phyloP scores from a whole-genome alignment of 805 yeast genomes.

The Torulaspora franciscae region DNA sequence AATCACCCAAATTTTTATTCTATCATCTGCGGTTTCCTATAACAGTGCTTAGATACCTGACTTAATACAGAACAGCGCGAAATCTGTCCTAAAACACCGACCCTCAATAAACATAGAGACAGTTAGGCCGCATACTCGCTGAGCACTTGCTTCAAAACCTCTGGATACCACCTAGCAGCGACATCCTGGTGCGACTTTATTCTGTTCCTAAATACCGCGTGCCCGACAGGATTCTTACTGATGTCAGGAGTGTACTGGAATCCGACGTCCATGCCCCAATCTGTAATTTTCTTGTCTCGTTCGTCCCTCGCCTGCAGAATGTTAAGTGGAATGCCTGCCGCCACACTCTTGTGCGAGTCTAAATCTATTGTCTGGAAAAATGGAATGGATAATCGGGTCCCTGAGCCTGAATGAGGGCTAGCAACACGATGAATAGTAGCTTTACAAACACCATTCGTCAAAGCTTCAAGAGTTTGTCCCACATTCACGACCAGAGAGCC shows the following conservation, averaged over 20 bases:
- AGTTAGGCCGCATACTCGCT: conserved; percentile 1
- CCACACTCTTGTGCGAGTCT: conserved; percentile 11
- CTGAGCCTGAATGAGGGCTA: conserved; percentile 38
- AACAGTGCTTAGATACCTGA: neutral
- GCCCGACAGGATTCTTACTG: conserved; percentile 31
- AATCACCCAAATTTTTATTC: neutral
- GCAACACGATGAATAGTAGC: conserved; percentile 56
- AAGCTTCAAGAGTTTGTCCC: conserved; percentile 58
- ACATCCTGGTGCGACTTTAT: conserved; percentile 40
- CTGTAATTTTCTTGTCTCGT: conserved; percentile 16
- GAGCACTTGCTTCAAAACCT: conserved; percentile 18
- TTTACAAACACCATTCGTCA: conserved; percentile 53
- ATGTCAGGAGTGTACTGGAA: conserved; percentile 20
- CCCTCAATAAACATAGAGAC: neutral
- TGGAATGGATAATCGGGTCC: conserved; percentile 24
- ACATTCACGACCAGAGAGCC: conserved; percentile 51
- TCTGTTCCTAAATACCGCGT: conserved; percentile 40
- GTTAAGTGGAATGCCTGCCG: conserved; percentile 13
- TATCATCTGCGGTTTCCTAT: neutral
- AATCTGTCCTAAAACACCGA: too few relatives aligned
- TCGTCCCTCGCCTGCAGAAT: conserved; percentile 13
- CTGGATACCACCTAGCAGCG: conserved; percentile 39
- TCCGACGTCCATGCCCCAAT: conserved; percentile 20
- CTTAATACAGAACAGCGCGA: neutral
- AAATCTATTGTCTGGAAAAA: conserved; percentile 22